Conservation (phyloP, 345 rosid genomes). For the Lepidium aucheri region DNA sequence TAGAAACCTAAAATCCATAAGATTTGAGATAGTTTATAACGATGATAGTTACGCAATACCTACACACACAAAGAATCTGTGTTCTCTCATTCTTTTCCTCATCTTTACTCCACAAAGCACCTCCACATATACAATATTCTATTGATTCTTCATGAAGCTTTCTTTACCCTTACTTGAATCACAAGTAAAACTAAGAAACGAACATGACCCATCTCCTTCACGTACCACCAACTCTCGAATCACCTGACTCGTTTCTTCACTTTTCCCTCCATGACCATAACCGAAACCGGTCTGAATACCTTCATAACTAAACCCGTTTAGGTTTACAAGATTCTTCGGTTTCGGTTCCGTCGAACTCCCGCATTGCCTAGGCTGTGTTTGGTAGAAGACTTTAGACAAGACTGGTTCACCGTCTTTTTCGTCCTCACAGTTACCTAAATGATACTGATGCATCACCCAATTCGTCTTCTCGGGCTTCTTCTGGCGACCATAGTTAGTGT, state of each 20-base stretch:
- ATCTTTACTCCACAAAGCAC: slow-evolving; percentile 22
- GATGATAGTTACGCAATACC: slow-evolving; percentile 25
- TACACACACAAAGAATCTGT: slow-evolving; percentile 31
- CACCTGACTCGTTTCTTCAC: slow-evolving; percentile 35
- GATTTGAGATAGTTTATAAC: slow-evolving; percentile 14
- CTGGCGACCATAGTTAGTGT: slow-evolving; percentile 83
- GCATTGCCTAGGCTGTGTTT: slow-evolving; percentile 85
- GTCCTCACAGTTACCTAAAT: slow-evolving; percentile 69
- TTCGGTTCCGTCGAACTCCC: slow-evolving; percentile 23
- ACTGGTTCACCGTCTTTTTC: slow-evolving; percentile 89
- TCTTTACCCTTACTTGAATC: slow-evolving; percentile 62
- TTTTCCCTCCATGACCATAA: slow-evolving; percentile 21
- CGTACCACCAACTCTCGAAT: slow-evolving; percentile 54
- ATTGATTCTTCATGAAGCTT: slow-evolving; percentile 30
- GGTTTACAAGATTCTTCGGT: slow-evolving; percentile 14
- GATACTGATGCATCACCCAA: slow-evolving; percentile 99
- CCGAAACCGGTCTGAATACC: slow-evolving; percentile 5
- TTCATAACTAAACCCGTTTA: slow-evolving; percentile 20
- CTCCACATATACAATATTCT: slow-evolving; percentile 9
- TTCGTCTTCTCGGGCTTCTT: slow-evolving; percentile 82
- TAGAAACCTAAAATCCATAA: slow-evolving; percentile 16
- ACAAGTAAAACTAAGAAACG: slow-evolving; percentile 46
- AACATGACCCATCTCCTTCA: slow-evolving; percentile 52
- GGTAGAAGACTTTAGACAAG: slow-evolving; percentile 82
- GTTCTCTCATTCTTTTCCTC: slow-evolving; percentile 26